Conservation (phyloP, 345 rosid genomes). For the Balakata baccata region DNA sequence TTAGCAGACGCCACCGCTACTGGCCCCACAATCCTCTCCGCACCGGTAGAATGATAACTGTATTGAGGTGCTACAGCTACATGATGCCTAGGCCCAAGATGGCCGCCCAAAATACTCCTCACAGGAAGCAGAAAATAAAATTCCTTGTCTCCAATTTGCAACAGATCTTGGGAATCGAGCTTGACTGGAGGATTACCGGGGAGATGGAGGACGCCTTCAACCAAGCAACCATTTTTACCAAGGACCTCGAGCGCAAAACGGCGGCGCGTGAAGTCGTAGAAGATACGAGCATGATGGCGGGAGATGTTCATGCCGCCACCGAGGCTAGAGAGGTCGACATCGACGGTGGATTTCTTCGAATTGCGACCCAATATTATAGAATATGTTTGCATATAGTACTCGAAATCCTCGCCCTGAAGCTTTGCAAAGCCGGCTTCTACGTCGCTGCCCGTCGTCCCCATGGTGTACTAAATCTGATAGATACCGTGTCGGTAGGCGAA, state of each 20-base stretch:
- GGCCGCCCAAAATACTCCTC: constrained; percentile 77
- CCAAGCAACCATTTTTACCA: constrained; percentile 96
- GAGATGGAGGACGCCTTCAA: constrained; percentile 96
- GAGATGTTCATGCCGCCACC: constrained; percentile 99
- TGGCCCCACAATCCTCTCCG: constrained; percentile 37
- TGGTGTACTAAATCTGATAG: constrained; percentile 7
- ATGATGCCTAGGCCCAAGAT: constrained; percentile 66
- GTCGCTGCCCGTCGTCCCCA: constrained; percentile 57
- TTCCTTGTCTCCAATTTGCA: constrained; percentile 94
- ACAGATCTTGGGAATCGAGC: constrained; percentile 87
- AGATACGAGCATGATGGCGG: constrained; percentile 89
- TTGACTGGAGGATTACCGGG: constrained; percentile 91
- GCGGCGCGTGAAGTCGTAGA: constrained; percentile 93
- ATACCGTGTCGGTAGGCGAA: not conserved
- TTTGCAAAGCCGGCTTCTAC: constrained; percentile 97
- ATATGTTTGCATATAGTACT: constrained; percentile 96
- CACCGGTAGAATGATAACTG: constrained; percentile 38
- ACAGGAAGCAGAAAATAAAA: constrained; percentile 87
- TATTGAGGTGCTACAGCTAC: constrained; percentile 48
- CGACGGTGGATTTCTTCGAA: constrained; percentile 91
- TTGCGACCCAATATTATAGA: constrained; percentile 91
- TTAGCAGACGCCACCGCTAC: constrained; percentile 38
- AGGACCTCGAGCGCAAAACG: constrained; percentile 95
- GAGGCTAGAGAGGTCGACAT: constrained; percentile 87
- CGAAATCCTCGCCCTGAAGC: constrained; percentile 96